Evolutionary conservation across 2,329 filamentous ascomycete species (phyloP), one percentile per base, ranked within the genome.

Genomic region (Trichoderma simmonsii): DNA sequence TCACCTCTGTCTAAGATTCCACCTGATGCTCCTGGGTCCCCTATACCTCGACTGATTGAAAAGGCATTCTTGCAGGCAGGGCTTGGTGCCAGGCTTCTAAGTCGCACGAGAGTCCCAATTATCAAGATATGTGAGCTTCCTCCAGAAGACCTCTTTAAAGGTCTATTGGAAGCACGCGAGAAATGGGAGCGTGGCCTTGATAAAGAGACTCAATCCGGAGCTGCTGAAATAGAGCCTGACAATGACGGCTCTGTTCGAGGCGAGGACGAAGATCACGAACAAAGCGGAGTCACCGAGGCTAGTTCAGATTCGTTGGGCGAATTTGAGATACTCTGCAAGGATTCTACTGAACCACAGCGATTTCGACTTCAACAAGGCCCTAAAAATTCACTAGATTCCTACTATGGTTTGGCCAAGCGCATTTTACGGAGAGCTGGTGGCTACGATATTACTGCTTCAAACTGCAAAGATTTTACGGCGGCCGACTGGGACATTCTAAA

Each of bases 91-190:
- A 88, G 93, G 5, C 85, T 97, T 4, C 85, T 97, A 3, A 92
- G 92, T 2, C 89, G 90, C 69, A 96, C 94, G 1, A 87, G 94
- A 73, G 92, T 97, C 4, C 93, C 94, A 0, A 97, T 97, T 75
- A 91, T 97, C 79, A 96, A 97, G 78, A 86, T 97, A 18, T 97
- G 94, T 77, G 87, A 95, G 79, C 87, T 83, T 56, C 94, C 94
- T 2, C 86, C 88, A 0, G 81, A 86, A 2, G 84, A 87, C 71
- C 84, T 97, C 1, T 87, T 87, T 15, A 79, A 83, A 11, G 89
- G 88, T 71, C 85, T 97, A 6, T 77, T 88, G 5, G 86, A 89
- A 39, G 91, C 92, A 76, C 88, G 92, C 7, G 81, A 84, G 57
- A 93, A 90, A 77, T 95, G 93, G 92, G 92, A 95, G 74, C 86